phyloP scores from a whole-genome alignment of 345 rosid species.

The Balakata baccata region DNA sequence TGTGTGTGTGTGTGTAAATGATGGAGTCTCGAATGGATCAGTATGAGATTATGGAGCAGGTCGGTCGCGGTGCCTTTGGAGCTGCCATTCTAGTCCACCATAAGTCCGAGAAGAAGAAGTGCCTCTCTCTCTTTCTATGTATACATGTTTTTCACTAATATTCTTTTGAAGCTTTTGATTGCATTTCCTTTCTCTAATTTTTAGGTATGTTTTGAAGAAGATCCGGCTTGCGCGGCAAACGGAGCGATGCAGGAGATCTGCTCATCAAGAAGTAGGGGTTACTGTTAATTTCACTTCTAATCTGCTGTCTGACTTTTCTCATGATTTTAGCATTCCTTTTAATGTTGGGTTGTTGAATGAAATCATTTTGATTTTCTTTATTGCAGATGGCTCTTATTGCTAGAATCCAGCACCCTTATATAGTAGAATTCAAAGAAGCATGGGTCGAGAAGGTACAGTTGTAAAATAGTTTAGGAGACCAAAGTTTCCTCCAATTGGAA shows the following conservation, averaged over 20 bases:
- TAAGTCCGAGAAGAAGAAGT: constrained; percentile 91
- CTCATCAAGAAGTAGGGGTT: constrained; percentile 82
- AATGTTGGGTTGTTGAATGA: constrained; percentile 1
- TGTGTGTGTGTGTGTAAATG: constrained; percentile 25
- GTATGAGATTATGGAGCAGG: constrained; percentile 99
- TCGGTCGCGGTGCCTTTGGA: constrained; percentile 98
- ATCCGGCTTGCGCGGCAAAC: constrained; percentile 93
- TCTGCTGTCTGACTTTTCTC: background rate
- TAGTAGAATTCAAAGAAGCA: constrained; percentile 97
- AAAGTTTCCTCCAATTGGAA: background rate
- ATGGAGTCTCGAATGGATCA: constrained; percentile 99
- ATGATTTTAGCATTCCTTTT: background rate
- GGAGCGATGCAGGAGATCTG: constrained; percentile 95
- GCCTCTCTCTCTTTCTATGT: background rate
- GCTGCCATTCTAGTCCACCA: constrained; percentile 95
- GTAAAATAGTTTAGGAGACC: background rate
- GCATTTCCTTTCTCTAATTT: constrained; percentile 9
- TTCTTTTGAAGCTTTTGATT: background rate
- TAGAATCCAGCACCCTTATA: constrained; percentile 82
- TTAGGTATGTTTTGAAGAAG: constrained; percentile 97
- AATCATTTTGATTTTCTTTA: constrained; percentile 7
- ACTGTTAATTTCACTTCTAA: background rate
- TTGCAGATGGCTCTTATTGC: constrained; percentile 90
- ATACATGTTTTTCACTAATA: background rate
- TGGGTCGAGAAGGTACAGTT: constrained; percentile 89